Base-by-base conservation (phyloP, 768 basidiomycete species). In the Pleurotus cornucopiae region DNA sequence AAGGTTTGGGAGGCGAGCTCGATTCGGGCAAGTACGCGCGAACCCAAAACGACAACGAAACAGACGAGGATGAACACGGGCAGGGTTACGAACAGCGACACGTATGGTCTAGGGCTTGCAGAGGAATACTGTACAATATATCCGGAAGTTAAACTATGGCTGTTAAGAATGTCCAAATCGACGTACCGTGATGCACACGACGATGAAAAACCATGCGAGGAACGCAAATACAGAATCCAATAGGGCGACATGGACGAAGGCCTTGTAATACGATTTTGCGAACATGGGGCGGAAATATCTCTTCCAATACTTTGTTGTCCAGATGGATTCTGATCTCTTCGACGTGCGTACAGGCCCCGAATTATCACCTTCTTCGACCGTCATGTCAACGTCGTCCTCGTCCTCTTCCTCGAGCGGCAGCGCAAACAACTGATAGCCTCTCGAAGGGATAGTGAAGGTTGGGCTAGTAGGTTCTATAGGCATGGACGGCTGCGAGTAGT, bases 161-260 rank as follows among this genome's bases (percentile, higher is more conserved):
- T 9, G 14, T 14, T 12, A 21, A 5, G 30, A 14, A 37, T 52
- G 13, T 5, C 3, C 40, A 39, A 7, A 48, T 38, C 56, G 16
- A 76, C 85, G 61, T 63, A 89, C 89, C 68, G 91, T 70, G 0
- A 89, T 91, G 62, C 90, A 86, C 12, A 89, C 81, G 61, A 91
- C 89, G 14, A 88, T 71, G 63, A 82, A 91, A 6, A 89, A 64
- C 84, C 86, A 91, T n/a, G 87, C 85, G n/a, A 73, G 64, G 58
- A 91, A 68, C 11, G 87, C 87, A 62, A 80, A 91, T 0, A 88
- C 88, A 63, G 91, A 88, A 68, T 92, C 91, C 60, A 91, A 41
- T 25, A 86, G 71, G 41, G 83, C 64, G 20, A 92, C 74, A 66
- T 92, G 90, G 54, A 89, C 77, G 23, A 88, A 67, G 0, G 88